Conservation (phyloP, 306 rosid species). For the Erythrophleum fordii region DNA sequence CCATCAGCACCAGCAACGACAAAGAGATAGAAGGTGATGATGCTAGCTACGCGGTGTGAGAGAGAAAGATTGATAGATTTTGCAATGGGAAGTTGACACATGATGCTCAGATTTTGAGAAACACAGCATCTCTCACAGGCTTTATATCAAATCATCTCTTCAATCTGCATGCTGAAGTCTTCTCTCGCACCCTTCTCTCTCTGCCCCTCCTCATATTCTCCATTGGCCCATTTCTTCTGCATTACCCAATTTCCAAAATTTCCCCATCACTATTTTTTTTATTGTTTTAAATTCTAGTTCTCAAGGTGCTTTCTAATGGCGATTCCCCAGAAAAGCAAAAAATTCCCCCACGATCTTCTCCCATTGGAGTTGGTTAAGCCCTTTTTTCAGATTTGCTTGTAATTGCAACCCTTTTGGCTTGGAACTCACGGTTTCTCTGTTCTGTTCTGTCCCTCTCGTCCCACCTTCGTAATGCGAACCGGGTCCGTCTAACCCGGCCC, state of each 20-base stretch:
- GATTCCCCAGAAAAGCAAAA: constrained; percentile 40
- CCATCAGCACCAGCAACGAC: constrained; percentile 58
- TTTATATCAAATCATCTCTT: constrained; percentile 67
- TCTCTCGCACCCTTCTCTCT: not conserved
- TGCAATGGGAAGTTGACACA: constrained; percentile 82
- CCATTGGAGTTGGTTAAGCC: constrained; percentile 25
- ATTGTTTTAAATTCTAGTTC: not conserved
- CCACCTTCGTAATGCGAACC: constrained; percentile 39
- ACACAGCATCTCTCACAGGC: constrained; percentile 50
- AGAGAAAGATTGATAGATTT: constrained; percentile 50
- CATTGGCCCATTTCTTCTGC: constrained; percentile 35
- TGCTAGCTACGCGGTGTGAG: not conserved
- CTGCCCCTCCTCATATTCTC: constrained; percentile 14
- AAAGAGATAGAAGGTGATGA: constrained; percentile 28
- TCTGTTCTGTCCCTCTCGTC: constrained; percentile 48
- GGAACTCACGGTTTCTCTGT: constrained; percentile 50
- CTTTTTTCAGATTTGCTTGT: constrained; percentile 17
- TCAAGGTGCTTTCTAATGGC: constrained; percentile 18
- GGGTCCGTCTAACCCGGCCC: constrained; percentile 14
- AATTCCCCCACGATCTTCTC: constrained; percentile 50
- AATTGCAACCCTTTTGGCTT: constrained; percentile 42
- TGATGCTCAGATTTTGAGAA: constrained; percentile 85
- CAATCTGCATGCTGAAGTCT: constrained; percentile 62
- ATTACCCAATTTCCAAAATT: constrained; percentile 34
- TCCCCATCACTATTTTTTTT: not conserved